A percentile compares a stretch with the other conserved stretches of the same genome.
Evolutionary conservation across 1,284 basidiomycete genomes (phyloP).

Genomic region (Meripilus lineatus): DNA sequence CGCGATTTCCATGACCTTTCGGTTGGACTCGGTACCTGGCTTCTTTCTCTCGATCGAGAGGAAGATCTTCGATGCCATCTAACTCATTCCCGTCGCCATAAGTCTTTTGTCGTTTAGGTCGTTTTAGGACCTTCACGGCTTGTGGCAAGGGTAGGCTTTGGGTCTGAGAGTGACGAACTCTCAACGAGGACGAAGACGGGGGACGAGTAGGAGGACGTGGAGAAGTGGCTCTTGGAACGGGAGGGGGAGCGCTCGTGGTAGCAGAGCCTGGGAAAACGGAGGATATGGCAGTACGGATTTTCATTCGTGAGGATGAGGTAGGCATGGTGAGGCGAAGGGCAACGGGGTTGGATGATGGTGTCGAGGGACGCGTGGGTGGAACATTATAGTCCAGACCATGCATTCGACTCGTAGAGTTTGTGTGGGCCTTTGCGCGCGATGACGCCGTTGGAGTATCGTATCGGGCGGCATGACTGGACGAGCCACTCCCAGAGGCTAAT

Average conservation of each 20-base stretch:
- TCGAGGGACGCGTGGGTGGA: slow-evolving; percentile 73
- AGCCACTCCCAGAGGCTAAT: slow-evolving; percentile 28
- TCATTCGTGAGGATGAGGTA: slow-evolving; percentile 61
- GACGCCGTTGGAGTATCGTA: slow-evolving; percentile 76
- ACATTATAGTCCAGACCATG: slow-evolving; percentile 56
- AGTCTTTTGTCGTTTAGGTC: slow-evolving; percentile 65
- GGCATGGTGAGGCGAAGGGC: slow-evolving; percentile 84
- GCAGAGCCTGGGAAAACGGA: slow-evolving; percentile 57
- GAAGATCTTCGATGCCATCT: slow-evolving; percentile 87
- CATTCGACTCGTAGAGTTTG: slow-evolving; percentile 55
- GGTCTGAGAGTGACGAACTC: slow-evolving; percentile 28
- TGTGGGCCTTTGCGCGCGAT: slow-evolving; percentile 69
- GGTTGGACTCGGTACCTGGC: slow-evolving; percentile 64
- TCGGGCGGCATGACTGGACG: slow-evolving; percentile 36
- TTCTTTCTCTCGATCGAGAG: slow-evolving; percentile 80
- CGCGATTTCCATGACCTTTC: slow-evolving; percentile 57
- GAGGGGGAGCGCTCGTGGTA: slow-evolving; percentile 24
- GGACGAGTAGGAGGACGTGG: slow-evolving; percentile 56
- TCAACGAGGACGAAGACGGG: slow-evolving; percentile 36
- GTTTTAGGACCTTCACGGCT: slow-evolving; percentile 65
- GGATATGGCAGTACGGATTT: slow-evolving; percentile 68
- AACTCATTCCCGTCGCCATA: slow-evolving; percentile 95
- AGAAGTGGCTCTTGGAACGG: slow-evolving; percentile 41
- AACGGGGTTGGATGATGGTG: slow-evolving; percentile 68
- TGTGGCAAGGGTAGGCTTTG: slow-evolving; percentile 32